Base-by-base conservation (phyloP, 805 yeast genomes). In the Saturnispora dispora region DNA sequence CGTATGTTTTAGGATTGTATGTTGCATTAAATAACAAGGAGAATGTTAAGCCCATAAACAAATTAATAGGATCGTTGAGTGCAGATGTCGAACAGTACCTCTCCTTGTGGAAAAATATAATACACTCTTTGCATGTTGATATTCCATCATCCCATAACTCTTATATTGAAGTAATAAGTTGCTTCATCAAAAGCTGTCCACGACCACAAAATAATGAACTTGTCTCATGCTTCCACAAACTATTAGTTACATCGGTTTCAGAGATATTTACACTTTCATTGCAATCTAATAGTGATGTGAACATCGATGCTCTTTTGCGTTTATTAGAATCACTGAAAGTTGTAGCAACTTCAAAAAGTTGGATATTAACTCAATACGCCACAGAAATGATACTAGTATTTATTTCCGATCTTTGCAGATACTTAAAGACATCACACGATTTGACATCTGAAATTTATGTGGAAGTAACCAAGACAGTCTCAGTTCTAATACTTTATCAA, bases 301-400 rank as follows among this genome's bases (percentile, higher is more conserved):
- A 25, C 3, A 3, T 33, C 8, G 5, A 18, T 13, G 11, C 35
- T 2, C 13, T 40, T 17, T 5, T 5, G 6, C 13, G 51, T 1
- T 40, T 69, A 10, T 52, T 73, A 25, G 49, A 53, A 4, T 54
- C 70, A 6, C 37, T 84, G 25, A 78, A 72, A 53, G 48, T 58
- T 0, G 53, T 77, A 8, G 63, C 84, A 17, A 65, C 76, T 9
- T 77, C 77, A 6, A 73, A 76, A 50, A 57, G 76, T 0, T 79
- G 86, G 83, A 56, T 77, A 1, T 72, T 87, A 46, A 70, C 78
- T 4, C 96, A 88, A 62, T 84, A 83, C 60, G 63, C 79, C 0
- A 66, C 82, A 18, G 96, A 88, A 63, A 59, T 75, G 33, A 62
- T 78, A 57, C 5, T 58, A 8, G 48, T 52, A 1, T 44, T 62